These are phyloP conservation scores for Globisporangium cederbergense DNA, from an alignment of 352 stramenopile species.

Conservation along the genomic window DNA sequence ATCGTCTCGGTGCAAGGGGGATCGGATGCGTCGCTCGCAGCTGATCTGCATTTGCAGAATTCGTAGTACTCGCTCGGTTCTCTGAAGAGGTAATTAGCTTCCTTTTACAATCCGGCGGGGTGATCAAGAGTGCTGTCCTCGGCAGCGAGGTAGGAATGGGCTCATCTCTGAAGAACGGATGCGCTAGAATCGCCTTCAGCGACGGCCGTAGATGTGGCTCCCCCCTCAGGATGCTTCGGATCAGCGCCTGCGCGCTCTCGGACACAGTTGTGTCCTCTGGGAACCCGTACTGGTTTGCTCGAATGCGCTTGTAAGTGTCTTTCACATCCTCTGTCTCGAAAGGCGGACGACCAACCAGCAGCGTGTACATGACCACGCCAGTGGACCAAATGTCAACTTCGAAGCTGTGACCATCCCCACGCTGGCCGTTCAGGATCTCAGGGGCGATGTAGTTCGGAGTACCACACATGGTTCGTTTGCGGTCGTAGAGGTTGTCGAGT, in stretches of 20 bases:
- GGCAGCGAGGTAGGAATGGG: conserved; percentile 54
- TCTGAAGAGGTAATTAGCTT: conserved; percentile 2
- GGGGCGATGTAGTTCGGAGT: conserved; percentile 94
- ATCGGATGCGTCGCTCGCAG: conserved; percentile 21
- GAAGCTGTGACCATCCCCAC: conserved; percentile 93
- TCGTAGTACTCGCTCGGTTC: not conserved
- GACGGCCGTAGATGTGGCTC: conserved; percentile 71
- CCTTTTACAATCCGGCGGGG: conserved; percentile 57
- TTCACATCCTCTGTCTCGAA: conserved; percentile 98
- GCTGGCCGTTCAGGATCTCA: conserved; percentile 90
- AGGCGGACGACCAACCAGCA: conserved; percentile 95
- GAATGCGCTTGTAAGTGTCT: conserved; percentile 97
- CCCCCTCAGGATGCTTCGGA: conserved; percentile 69
- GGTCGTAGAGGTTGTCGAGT: conserved; percentile 87
- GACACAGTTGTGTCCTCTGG: conserved; percentile 88
- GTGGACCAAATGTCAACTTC: conserved; percentile 98
- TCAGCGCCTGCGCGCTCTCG: conserved; percentile 59
- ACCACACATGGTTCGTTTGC: conserved; percentile 95
- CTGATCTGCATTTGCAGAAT: conserved; percentile 8
- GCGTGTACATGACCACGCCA: conserved; percentile 97
- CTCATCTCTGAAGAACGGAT: conserved; percentile 73
- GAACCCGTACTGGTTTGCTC: conserved; percentile 96
- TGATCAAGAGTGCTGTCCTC: conserved; percentile 63
- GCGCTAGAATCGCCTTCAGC: conserved; percentile 69
- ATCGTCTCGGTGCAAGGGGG: conserved; percentile 24